Conservation (phyloP, 1,284 basidiomycete genomes). For the Sporisorium iseilematis-ciliati region DNA sequence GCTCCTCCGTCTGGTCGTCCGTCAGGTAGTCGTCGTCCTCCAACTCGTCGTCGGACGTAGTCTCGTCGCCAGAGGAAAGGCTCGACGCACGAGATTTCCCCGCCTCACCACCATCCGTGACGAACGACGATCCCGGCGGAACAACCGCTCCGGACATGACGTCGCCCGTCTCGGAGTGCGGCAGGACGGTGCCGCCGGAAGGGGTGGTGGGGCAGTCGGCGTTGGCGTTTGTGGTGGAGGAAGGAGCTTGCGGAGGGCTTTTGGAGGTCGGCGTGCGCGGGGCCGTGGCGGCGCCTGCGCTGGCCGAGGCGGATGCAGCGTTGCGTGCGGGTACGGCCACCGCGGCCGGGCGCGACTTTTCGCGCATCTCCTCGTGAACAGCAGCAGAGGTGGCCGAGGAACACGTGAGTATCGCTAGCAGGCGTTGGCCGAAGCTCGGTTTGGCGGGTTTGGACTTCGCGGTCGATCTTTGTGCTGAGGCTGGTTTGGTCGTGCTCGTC, state of each 20-base stretch:
- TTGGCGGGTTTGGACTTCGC: slow-evolving; percentile 8
- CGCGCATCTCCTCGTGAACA: slow-evolving; percentile 44
- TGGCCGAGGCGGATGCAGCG: neutral
- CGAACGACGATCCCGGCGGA: slow-evolving; percentile 78
- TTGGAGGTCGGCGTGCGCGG: slow-evolving; percentile 14
- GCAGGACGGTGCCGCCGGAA: slow-evolving; percentile 65
- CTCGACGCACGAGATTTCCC: slow-evolving; percentile 19
- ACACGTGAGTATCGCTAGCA: slow-evolving; percentile 57
- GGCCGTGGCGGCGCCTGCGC: neutral
- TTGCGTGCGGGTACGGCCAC: slow-evolving; percentile 14
- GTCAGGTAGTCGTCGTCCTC: slow-evolving; percentile 71
- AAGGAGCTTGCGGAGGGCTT: no score
- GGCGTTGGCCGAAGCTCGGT: slow-evolving; percentile 28
- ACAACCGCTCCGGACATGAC: slow-evolving; percentile 79
- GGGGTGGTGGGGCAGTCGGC: slow-evolving; percentile 42
- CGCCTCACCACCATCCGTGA: slow-evolving; percentile 42
- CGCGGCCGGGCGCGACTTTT: slow-evolving; percentile 21
- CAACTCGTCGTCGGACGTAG: slow-evolving; percentile 66
- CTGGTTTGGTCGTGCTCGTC: slow-evolving; percentile 8
- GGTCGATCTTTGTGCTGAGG: slow-evolving; percentile 15
- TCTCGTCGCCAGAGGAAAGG: neutral
- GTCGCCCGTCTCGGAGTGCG: slow-evolving; percentile 75
- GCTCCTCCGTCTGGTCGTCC: slow-evolving; percentile 80
- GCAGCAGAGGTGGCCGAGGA: slow-evolving; percentile 31
- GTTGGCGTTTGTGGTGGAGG: no score